These are phyloP conservation scores for Amphibolis antarctica DNA, from an alignment of 106 monocot species.

Conservation along the genomic window DNA sequence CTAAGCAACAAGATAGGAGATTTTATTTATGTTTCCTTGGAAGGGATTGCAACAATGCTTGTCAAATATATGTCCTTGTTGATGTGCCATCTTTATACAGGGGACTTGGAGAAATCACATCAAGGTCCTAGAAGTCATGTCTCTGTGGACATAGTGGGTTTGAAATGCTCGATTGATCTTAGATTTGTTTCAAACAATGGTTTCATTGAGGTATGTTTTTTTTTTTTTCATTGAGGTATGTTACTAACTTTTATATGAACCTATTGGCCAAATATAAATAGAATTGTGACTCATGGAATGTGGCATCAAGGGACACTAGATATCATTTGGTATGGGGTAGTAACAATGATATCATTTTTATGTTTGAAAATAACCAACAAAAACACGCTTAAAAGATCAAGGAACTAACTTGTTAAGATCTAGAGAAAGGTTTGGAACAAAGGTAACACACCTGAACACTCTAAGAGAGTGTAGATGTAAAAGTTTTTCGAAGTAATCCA, in stretches of 20 bases:
- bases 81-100: conserved; percentile 21
- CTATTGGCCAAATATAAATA: too few relatives aligned
- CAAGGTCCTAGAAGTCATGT: conserved; percentile 10
- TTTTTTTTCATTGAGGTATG: conserved; percentile 65
- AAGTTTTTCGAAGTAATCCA: too few relatives aligned
- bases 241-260: too few relatives aligned
- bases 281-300: too few relatives aligned
- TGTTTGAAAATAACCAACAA: background rate
- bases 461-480: background rate
- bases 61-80: too few relatives aligned
- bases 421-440: background rate
- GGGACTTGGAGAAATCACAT: conserved; percentile 9
- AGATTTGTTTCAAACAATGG: conserved; percentile 54
- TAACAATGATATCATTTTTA: background rate
- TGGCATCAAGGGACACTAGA: too few relatives aligned
- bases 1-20: background rate
- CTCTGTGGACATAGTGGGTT: conserved; percentile 35
- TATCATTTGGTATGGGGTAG: background rate
- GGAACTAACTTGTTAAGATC: background rate
- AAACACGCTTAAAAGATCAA: background rate
- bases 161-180: conserved; percentile 25
- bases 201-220: conserved; percentile 51
- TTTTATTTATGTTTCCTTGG: too few relatives aligned
- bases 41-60: too few relatives aligned
- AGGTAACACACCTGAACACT: background rate